Evolutionary conservation across 2,329 filamentous ascomycete species (phyloP).

Genomic region (Lecanicillium sp.): DNA sequence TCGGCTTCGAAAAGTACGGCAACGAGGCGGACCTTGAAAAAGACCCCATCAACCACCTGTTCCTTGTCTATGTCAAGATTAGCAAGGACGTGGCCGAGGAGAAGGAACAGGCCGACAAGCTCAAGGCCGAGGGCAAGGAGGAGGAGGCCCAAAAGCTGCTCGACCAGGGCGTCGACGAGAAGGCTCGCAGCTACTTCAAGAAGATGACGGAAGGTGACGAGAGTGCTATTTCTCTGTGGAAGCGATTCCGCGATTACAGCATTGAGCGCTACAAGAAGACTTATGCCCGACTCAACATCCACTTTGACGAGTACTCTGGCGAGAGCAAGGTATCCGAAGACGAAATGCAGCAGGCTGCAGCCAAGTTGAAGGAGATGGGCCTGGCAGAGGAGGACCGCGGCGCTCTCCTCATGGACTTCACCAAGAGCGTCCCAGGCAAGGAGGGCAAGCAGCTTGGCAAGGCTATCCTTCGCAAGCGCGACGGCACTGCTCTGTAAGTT

Average conservation of each 20-base stretch:
- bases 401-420: constrained; percentile 65
- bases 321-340: constrained; percentile 65
- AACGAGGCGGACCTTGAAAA: constrained; percentile 61
- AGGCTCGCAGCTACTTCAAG: constrained; percentile 66
- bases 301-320: constrained; percentile 66
- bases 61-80: constrained; percentile 75
- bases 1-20: constrained; percentile 70
- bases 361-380: constrained; percentile 54
- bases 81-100: constrained; percentile 42
- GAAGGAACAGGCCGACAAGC: constrained; percentile 16
- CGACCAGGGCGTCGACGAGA: constrained; percentile 59
- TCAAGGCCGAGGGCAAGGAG: constrained; percentile 49
- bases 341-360: constrained; percentile 56
- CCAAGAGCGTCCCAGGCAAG: constrained; percentile 58
- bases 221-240: constrained; percentile 54
- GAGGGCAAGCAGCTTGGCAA: constrained; percentile 62
- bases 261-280: constrained; percentile 61
- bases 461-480: constrained; percentile 63
- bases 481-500: constrained; percentile 60
- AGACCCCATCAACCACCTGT: constrained; percentile 77
- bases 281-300: constrained; percentile 63
- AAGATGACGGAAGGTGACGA: constrained; percentile 62
- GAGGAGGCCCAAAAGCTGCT: constrained; percentile 49
- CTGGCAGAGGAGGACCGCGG: constrained; percentile 65
- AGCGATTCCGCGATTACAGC: constrained; percentile 57